These are phyloP conservation scores for Sphaerosporella brunnea DNA, from an alignment of 495 filamentous ascomycete species.

Conservation along the genomic window DNA sequence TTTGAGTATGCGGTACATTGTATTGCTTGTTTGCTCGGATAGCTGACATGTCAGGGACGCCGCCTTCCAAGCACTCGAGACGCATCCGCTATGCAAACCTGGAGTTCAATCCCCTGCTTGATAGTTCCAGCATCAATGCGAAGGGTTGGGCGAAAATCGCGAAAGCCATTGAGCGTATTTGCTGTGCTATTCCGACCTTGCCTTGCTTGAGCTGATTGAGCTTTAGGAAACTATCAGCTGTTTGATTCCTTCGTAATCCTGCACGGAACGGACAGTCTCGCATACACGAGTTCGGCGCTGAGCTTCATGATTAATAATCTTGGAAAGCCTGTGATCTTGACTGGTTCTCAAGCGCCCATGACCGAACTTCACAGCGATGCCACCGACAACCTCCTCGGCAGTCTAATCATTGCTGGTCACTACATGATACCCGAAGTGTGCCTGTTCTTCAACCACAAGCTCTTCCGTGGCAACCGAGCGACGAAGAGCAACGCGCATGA, in stretches of 20 bases:
- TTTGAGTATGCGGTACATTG: slow-evolving; percentile 18
- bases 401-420: slow-evolving; percentile 82
- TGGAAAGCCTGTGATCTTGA: slow-evolving; percentile 81
- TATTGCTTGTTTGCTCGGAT: no score
- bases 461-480: slow-evolving; percentile 80
- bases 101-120: slow-evolving; percentile 74
- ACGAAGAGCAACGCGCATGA: slow-evolving; percentile 79
- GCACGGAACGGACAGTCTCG: slow-evolving; percentile 89
- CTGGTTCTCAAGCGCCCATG: slow-evolving; percentile 84
- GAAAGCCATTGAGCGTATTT: slow-evolving; percentile 34
- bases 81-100: slow-evolving; percentile 72
- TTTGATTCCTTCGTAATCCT: slow-evolving; percentile 92
- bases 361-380: slow-evolving; percentile 85
- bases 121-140: slow-evolving; percentile 82
- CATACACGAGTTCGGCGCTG: slow-evolving; percentile 80
- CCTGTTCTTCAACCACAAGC: slow-evolving; percentile 81
- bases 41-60: slow-evolving; percentile 46
- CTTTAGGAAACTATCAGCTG: slow-evolving; percentile 54
- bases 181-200: no score
- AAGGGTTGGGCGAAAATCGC: slow-evolving; percentile 85
- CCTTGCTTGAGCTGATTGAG: no score
- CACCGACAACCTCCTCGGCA: slow-evolving; percentile 85
- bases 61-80: slow-evolving; percentile 59
- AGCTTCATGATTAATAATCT: slow-evolving; percentile 90
- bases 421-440: slow-evolving; percentile 95